Base-by-base conservation (phyloP, 2,329 filamentous ascomycete genomes). In the Stachybotrys chartarum region DNA sequence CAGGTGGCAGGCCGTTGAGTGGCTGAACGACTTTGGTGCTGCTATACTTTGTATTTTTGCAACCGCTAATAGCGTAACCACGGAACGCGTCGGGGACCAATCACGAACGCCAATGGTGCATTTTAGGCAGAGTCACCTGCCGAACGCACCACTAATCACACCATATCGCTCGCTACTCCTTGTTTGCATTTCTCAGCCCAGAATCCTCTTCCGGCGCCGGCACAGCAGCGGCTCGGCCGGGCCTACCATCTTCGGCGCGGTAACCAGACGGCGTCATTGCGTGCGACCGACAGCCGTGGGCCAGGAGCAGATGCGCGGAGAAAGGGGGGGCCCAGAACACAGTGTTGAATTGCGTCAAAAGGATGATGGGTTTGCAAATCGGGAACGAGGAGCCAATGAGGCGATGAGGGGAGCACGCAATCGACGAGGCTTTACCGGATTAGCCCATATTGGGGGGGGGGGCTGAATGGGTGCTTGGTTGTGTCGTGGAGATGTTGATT, bases 281-380 rank as follows among this genome's bases (percentile, higher is more conserved):
- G 53, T 50, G 53, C 48, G 54, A 55, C 54, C 54, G 49, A 46
- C 32, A 50, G 54, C 54, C 48, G 53, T 30, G 35, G 35, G 35
- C 8, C 35, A 14, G 10, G 35, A 14, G 35, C 35, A 24, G 24
- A 42, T 42, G 35, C 35, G 35, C 35, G 35, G 35, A 14, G 35
- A 42, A 14, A 14, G 35, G 35, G 35, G 35, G 35, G 35, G 35
- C 14, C 35, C 10, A 42, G 35, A 42, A 42, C 35, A 10, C 35
- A 10, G 14, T 42, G 5, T 42, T 10, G 35, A 51, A 67, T 67
- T 64, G 65, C 65, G 65, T 67, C 65, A 67, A 61, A 24, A 56
- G 56, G 60, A 56, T 57, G 58, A 57, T 52, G 60, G 57, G 66
- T 66, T 63, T 58, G 61, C 64, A 57, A 62, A 67, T 66, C 49